Evolutionary conservation across 208 protist species (phyloP).

Genomic region (Trypanosoma cruzi): DNA sequence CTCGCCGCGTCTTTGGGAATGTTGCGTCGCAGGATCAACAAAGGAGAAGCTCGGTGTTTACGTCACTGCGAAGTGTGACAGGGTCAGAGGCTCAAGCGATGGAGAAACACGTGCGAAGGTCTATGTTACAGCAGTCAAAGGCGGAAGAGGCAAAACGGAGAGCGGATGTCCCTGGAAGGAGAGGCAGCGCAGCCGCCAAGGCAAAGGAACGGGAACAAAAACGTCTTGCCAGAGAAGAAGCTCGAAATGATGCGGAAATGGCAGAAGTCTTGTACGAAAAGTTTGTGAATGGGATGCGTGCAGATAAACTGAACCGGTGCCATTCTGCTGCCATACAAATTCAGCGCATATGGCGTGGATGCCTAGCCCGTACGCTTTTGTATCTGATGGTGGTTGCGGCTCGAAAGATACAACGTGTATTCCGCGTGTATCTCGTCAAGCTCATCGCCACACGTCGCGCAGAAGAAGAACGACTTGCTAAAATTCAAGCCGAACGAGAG

Average conservation of each 20-base stretch:
- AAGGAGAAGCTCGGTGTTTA: background rate
- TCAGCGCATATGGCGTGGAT: conserved; percentile 81
- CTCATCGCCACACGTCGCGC: conserved; percentile 37
- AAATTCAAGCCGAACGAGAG: conserved; percentile 36
- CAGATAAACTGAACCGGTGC: conserved; percentile 54
- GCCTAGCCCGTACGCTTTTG: conserved; percentile 66
- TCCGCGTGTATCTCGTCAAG: conserved; percentile 58
- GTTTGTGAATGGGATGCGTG: conserved; percentile 73
- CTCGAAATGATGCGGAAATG: conserved; percentile 48
- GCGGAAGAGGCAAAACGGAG: conserved; percentile 27
- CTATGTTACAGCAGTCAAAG: conserved; percentile 17
- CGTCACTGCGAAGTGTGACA: background rate
- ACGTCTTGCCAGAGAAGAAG: conserved; percentile 53
- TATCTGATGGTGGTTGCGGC: conserved; percentile 45
- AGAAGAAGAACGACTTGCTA: conserved; percentile 38
- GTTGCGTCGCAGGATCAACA: conserved; percentile 1
- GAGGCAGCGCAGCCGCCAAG: conserved; percentile 22
- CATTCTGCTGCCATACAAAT: conserved; percentile 61
- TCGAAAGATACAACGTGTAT: conserved; percentile 52
- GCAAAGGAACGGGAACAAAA: conserved; percentile 25
- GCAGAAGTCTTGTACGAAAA: conserved; percentile 70
- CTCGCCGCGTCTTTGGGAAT: conserved; percentile 47
- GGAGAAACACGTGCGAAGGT: conserved; percentile 15
- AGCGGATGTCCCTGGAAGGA: conserved; percentile 1
- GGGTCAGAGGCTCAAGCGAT: background rate